Evolutionary conservation across 768 basidiomycete genomes (phyloP).

Genomic region (Hirschioporus abietinus): DNA sequence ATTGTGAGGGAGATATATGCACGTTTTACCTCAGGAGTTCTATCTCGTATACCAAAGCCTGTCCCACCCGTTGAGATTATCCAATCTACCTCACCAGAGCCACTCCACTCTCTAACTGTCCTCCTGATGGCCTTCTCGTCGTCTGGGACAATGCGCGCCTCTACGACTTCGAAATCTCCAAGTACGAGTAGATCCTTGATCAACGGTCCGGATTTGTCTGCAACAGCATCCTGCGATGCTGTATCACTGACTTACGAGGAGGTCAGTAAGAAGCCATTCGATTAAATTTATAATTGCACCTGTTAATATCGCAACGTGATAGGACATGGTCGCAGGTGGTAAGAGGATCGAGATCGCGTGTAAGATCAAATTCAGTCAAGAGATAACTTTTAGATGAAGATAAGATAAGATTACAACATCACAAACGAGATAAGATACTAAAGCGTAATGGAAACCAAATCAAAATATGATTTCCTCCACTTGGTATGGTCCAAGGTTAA

Average conservation of each 20-base stretch:
- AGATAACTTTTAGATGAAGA: not conserved
- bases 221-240: constrained; percentile 39
- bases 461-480: constrained; percentile 65
- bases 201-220: constrained; percentile 63
- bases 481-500: constrained; percentile 61
- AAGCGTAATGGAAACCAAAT: not conserved
- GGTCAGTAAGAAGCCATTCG: not conserved
- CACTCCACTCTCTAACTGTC: constrained; percentile 41
- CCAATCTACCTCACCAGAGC: constrained; percentile 52
- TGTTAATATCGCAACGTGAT: not conserved
- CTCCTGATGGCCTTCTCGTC: constrained; percentile 47
- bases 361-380: not conserved
- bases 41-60: constrained; percentile 75
- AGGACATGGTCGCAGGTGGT: not conserved
- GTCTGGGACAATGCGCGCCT: constrained; percentile 55
- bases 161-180: constrained; percentile 4
- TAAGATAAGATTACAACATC: constrained; percentile 1
- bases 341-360: not conserved
- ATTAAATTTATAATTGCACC: not conserved
- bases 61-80: constrained; percentile 86
- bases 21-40: constrained; percentile 69
- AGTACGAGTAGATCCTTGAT: constrained; percentile 44
- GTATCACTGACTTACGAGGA: constrained; percentile 62
- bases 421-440: not conserved
- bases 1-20: not conserved